These are phyloP conservation scores for Teunomyces kruisii DNA, from an alignment of 805 yeast genomes.

Conservation along the genomic window DNA sequence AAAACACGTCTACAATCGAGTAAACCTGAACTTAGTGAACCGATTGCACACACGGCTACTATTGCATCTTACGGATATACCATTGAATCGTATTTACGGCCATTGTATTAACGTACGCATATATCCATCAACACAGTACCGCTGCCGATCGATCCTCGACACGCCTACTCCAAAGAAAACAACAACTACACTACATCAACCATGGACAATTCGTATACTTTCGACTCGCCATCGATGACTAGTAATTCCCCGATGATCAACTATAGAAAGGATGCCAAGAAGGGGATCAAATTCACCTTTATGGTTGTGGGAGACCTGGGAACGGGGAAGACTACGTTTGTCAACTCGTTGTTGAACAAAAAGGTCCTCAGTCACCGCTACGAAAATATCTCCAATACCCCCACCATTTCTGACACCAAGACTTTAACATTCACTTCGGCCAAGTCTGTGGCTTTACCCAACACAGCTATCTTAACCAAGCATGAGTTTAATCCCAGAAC, in stretches of 20 bases:
- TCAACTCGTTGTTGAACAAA: slow-evolving; percentile 65
- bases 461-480: slow-evolving; percentile 56
- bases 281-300: slow-evolving; percentile 72
- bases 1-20: neutral
- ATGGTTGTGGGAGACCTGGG: slow-evolving; percentile 75
- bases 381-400: slow-evolving; percentile 27
- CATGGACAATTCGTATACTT: slow-evolving; percentile 18
- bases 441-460: slow-evolving; percentile 52
- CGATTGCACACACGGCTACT: neutral
- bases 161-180: neutral
- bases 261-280: slow-evolving; percentile 65
- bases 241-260: slow-evolving; percentile 43
- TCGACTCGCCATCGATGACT: slow-evolving; percentile 27
- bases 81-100: neutral
- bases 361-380: slow-evolving; percentile 61
- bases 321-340: slow-evolving; percentile 75
- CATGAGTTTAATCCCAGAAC: slow-evolving; percentile 58
- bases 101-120: neutral
- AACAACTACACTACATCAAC: neutral
- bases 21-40: neutral
- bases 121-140: slow-evolving; percentile 7
- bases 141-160: neutral
- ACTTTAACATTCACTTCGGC: slow-evolving; percentile 59
- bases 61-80: neutral
- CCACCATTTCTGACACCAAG: slow-evolving; percentile 39